These are phyloP conservation scores for Fusarium sp. DNA, from an alignment of 2,329 filamentous ascomycete species.

Conservation along the genomic window DNA sequence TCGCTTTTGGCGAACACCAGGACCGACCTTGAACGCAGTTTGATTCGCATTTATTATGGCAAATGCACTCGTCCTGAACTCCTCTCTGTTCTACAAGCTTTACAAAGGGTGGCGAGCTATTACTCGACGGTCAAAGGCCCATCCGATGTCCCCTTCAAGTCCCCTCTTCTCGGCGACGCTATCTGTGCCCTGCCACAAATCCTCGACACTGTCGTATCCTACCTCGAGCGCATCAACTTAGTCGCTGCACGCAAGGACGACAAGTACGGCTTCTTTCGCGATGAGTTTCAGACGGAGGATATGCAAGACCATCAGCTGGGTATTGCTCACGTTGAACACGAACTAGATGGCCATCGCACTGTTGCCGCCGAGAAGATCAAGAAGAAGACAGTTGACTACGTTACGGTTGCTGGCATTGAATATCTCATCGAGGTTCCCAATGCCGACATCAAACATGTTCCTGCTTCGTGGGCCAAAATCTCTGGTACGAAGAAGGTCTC, in stretches of 20 bases:
- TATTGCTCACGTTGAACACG: conserved; percentile 91
- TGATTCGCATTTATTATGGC: conserved; percentile 97
- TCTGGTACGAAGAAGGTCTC: conserved; percentile 93
- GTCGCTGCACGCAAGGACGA: conserved; percentile 87
- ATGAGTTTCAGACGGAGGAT: conserved; percentile 86
- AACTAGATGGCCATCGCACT: conserved; percentile 80
- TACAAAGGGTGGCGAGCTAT: conserved; percentile 83
- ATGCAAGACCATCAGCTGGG: conserved; percentile 90
- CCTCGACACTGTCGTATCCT: conserved; percentile 74
- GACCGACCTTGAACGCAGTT: conserved; percentile 88
- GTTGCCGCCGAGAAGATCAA: conserved; percentile 78
- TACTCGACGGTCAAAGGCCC: conserved; percentile 75
- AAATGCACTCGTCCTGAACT: conserved; percentile 94
- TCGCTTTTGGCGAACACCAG: conserved; percentile 76
- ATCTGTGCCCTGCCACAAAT: conserved; percentile 82
- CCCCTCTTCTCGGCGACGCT: conserved; percentile 75
- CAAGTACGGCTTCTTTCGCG: conserved; percentile 93
- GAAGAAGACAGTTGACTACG: conserved; percentile 78
- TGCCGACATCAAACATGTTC: conserved; percentile 82
- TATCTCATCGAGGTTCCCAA: conserved; percentile 95
- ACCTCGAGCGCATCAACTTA: conserved; percentile 86
- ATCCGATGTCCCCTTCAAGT: conserved; percentile 77
- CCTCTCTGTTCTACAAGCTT: conserved; percentile 82
- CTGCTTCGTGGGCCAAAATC: conserved; percentile 94
- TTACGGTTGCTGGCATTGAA: conserved; percentile 89